Conservation (phyloP, 441 rosid genomes). For the Eruca vesicaria region DNA sequence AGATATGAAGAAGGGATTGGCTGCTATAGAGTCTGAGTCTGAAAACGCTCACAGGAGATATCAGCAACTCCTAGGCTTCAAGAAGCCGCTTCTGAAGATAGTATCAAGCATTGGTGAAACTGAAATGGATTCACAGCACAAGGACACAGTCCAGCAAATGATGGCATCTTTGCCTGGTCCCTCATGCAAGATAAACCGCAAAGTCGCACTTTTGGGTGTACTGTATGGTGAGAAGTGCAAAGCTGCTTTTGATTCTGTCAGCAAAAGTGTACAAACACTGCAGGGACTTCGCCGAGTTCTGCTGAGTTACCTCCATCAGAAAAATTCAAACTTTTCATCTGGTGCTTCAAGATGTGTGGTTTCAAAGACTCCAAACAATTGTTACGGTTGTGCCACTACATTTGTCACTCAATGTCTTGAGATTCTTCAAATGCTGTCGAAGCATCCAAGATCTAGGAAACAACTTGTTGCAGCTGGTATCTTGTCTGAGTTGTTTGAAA, state of each 20-base stretch:
- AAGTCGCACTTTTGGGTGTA: conserved; percentile 99
- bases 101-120: conserved; percentile 99
- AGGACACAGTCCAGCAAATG: conserved; percentile 99
- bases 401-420: conserved; percentile 99
- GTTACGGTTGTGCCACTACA: conserved; percentile 99
- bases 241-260: conserved; percentile 99
- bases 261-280: conserved; percentile 99
- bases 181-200: conserved; percentile 98
- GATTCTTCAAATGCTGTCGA: conserved; percentile 87
- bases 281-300: conserved; percentile 99
- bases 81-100: conserved; percentile 98
- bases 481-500: conserved; percentile 92
- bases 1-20: conserved; percentile 99
- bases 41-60: conserved; percentile 99
- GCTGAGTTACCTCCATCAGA: conserved; percentile 98
- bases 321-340: conserved; percentile 66
- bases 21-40: conserved; percentile 98
- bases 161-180: conserved; percentile 99
- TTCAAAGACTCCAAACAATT: conserved; percentile 93
- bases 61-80: conserved; percentile 99
- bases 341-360: conserved; percentile 84
- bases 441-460: conserved; percentile 80
- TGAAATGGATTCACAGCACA: conserved; percentile 99
- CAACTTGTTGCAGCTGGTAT: conserved; percentile 96
- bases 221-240: conserved; percentile 99